Evolutionary conservation across 2,329 filamentous ascomycete genomes (phyloP).

Genomic region (Hymenoscyphus fraxineus): DNA sequence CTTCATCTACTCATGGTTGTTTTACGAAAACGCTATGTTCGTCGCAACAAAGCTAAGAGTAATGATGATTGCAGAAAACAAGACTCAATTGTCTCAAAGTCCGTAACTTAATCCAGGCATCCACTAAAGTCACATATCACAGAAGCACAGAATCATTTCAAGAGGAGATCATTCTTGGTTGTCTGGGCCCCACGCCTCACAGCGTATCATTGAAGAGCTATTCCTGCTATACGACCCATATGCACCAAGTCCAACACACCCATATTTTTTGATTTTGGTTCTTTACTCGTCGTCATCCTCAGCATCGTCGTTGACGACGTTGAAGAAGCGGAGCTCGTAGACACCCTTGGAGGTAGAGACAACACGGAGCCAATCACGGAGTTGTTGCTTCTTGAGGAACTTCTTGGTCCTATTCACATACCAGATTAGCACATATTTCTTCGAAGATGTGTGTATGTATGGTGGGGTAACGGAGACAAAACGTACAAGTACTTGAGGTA

Average conservation of each 20-base stretch:
- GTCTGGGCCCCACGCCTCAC: constrained; percentile 11
- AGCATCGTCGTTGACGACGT: constrained; percentile 96
- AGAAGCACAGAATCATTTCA: neutral
- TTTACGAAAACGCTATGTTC: too few species aligned
- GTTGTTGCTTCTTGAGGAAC: constrained; percentile 99
- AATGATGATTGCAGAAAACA: neutral
- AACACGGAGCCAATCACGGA: constrained; percentile 99
- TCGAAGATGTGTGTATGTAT: neutral
- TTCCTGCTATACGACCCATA: constrained; percentile 15
- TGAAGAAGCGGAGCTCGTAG: constrained; percentile 99
- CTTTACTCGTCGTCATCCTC: constrained; percentile 98
- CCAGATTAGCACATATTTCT: constrained; percentile 25
- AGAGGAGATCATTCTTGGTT: neutral
- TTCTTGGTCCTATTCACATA: constrained; percentile 80
- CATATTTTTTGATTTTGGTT: constrained; percentile 18
- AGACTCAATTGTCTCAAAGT: neutral
- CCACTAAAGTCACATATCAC: neutral
- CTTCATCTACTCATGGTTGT: too few species aligned
- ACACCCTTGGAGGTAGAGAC: constrained; percentile 97
- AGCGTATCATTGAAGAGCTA: constrained; percentile 18
- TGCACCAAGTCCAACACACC: constrained; percentile 16
- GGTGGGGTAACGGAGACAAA: constrained; percentile 27
- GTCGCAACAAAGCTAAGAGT: too few species aligned
- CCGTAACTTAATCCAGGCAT: neutral
- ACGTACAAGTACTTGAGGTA: constrained; percentile 99